Evolutionary conservation across 306 rosid species (phyloP), one percentile per base, ranked within the genome.

Genomic region (Macrotyloma uniflorum): DNA sequence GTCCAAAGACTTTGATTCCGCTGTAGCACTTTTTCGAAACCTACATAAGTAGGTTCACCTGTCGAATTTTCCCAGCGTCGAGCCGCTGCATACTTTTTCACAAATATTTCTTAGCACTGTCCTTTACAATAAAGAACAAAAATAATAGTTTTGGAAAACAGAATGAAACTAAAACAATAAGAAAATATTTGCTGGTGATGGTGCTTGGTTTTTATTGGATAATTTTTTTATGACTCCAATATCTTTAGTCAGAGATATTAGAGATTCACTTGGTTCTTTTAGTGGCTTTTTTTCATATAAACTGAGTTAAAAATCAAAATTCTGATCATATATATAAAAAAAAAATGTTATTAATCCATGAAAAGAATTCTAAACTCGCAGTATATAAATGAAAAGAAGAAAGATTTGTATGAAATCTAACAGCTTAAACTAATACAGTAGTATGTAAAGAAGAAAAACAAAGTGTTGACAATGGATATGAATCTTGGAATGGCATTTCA

Each of bases 401-500:
- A n/a, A n/a, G n/a, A n/a, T n/a, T n/a, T n/a, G n/a, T n/a, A n/a
- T n/a, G n/a, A n/a, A n/a, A n/a, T n/a, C n/a, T n/a, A n/a, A 67
- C 16, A 8, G 22, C 28, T 62, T 58, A 28, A 30, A 59, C 2
- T 5, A 58, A 45, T 20, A 40, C 61, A n/a, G 10, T 70, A 4
- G 0, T 49, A 38, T 32, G 36, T 43, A 71, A 38, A 47, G 24
- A 72, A 77, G 67, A 51, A 46, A 71, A 84, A 33, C 72, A 36
- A 81, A 69, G 77, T 35, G 35, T 33, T 78, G 73, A 20, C 43
- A 72, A 46, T 82, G 86, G 88, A 80, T 72, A 47, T 91, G 93
- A 87, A 91, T 88, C 87, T 90, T 83, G 78, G 90, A 90, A 93
- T 91, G 93, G 89, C 79, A 89, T 90, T 85, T 94, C 87, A 87